Conservation (phyloP, 805 yeast species). For the Teunomyces pallodes region DNA sequence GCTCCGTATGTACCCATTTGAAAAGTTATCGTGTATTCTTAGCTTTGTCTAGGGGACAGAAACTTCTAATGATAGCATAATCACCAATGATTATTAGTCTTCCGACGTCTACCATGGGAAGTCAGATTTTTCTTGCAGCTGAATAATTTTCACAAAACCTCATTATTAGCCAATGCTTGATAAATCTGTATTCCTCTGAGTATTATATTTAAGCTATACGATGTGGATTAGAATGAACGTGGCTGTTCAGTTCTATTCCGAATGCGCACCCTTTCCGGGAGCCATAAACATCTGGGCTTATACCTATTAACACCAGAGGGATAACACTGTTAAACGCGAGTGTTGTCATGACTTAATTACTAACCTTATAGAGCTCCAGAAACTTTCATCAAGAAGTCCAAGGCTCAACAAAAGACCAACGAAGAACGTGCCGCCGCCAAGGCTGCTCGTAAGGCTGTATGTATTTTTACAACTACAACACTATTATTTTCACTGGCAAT, state of each 20-base stretch:
- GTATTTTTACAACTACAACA: conserved; percentile 37
- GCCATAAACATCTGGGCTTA: conserved; percentile 11
- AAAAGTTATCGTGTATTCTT: background rate
- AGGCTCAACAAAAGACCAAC: conserved; percentile 73
- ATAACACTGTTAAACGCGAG: background rate
- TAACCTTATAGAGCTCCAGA: conserved; percentile 60
- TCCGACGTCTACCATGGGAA: conserved; percentile 30
- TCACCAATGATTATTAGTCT: conserved; percentile 4
- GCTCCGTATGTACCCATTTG: conserved; percentile 32
- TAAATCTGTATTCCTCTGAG: conserved; percentile 45
- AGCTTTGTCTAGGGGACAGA: conserved; percentile 2
- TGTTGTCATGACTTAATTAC: conserved; percentile 14
- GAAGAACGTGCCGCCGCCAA: conserved; percentile 79
- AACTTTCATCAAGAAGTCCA: conserved; percentile 78
- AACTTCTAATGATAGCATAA: conserved; percentile 4
- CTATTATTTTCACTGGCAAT: background rate
- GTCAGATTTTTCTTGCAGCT: conserved; percentile 41
- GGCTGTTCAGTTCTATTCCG: conserved; percentile 38
- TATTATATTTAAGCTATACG: conserved; percentile 11
- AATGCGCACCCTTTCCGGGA: conserved; percentile 22
- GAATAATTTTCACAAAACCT: conserved; percentile 21
- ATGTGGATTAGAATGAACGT: conserved; percentile 30
- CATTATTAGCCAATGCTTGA: conserved; percentile 40
- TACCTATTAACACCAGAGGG: conserved; percentile 5
- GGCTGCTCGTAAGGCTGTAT: conserved; percentile 75